These are phyloP conservation scores for Acer campestre DNA, from an alignment of 345 rosid species.

Conservation along the genomic window DNA sequence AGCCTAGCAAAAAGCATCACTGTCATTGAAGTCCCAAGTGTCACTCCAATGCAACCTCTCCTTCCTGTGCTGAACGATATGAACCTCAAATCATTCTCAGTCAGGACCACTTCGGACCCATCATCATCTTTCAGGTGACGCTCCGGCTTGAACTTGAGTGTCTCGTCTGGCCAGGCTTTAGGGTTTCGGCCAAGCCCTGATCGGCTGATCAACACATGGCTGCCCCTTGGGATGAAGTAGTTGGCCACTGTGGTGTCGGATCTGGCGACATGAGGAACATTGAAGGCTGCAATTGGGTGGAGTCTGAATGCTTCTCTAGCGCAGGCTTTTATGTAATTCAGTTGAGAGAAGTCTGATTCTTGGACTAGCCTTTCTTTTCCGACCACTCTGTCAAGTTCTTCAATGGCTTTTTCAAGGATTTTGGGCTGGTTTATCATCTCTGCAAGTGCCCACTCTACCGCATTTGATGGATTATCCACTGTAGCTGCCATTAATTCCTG, in stretches of 20 bases:
- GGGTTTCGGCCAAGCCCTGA: conserved; percentile 47
- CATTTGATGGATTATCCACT: conserved; percentile 62
- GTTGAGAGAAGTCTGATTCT: conserved; percentile 46
- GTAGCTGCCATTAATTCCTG: conserved; percentile 55
- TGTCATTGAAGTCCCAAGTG: conserved; percentile 49
- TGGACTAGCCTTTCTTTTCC: conserved; percentile 51
- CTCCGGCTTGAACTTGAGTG: conserved; percentile 46
- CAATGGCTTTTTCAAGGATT: conserved; percentile 37
- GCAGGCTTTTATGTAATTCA: conserved; percentile 52
- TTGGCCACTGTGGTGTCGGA: conserved; percentile 32
- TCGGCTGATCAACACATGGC: conserved; percentile 44
- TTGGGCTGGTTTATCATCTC: conserved; percentile 54
- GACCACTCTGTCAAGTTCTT: conserved; percentile 45
- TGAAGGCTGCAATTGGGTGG: conserved; percentile 51
- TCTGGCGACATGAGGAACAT: conserved; percentile 40
- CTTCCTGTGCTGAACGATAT: conserved; percentile 49
- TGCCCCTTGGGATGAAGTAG: conserved; percentile 59
- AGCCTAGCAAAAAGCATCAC: conserved; percentile 55
- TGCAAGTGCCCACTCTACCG: conserved; percentile 56
- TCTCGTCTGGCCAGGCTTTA: conserved; percentile 42
- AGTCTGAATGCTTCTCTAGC: conserved; percentile 54
- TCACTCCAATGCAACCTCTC: conserved; percentile 38
- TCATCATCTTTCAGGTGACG: conserved; percentile 34
- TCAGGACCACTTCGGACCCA: conserved; percentile 25
- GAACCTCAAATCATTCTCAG: conserved; percentile 35